Evolutionary conservation across 441 rosid species (phyloP), one percentile per base, ranked within the genome.

Genomic region (Croton setiger): DNA sequence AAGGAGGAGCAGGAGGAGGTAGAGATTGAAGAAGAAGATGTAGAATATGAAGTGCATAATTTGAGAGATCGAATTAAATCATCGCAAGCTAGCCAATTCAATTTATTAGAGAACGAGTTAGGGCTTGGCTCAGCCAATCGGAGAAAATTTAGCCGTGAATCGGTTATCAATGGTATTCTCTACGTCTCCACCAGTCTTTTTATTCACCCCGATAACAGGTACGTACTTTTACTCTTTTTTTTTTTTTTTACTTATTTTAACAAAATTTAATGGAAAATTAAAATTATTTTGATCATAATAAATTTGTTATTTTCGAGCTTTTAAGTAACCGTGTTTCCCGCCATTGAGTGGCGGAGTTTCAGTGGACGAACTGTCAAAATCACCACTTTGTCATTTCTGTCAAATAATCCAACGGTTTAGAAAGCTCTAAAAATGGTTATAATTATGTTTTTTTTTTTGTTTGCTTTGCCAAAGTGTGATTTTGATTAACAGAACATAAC

Each of bases 151-250:
- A 82, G 90, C 37, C 76, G 82, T 21, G 78, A 75, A 54, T 67
- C 77, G 14, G 59, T 77, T 12, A 37, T 85, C 49, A 44, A 70
- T 66, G 93, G 95, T 5, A 18, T 88, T 75, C 81, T 53, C 59
- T 75, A 71, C 69, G 68, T 83, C 77, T 80, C 77, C 64, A 72
- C 20, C 39, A 79, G 88, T 39, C 72, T 76, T 70, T 67, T 81
- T 68, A 85, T 93, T 67, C 83, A 82, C 73, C 98, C 97, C 3
- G 88, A 85, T 0, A 86, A 72, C 81, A 89, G 93, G 98, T 94
- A 5, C 44, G 7, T 12, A 18, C 27, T 12, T 47, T 31, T 33
- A 6, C n/a, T 15, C 27, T 10, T 15, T 11, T 7, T 37, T 66
- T 0, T 44, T 12, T 36, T 36, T 18, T 23, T 52, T 0, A n/a